Percentiles rank a stretch among this genome's conserved stretches.
These are phyloP conservation scores for Aspergillus conjunctus DNA, from an alignment of 495 filamentous ascomycete genomes.

Conservation along the genomic window DNA sequence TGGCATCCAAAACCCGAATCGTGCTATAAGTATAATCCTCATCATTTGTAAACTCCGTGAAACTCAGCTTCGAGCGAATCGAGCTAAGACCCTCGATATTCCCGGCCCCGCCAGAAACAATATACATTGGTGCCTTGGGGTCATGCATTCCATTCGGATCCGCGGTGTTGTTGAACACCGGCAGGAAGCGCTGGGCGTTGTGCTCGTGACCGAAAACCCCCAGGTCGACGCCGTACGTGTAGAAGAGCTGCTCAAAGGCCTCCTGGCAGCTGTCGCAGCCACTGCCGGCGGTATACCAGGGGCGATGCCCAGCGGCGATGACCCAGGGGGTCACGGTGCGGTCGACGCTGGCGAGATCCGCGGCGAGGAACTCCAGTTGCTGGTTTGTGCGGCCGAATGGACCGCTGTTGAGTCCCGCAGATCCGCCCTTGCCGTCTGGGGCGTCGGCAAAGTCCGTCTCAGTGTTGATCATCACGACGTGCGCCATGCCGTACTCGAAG, in stretches of 20 bases:
- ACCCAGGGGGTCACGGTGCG: constrained; percentile 58
- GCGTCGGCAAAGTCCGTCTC: constrained; percentile 56
- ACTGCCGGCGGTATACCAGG: constrained; percentile 54
- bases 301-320: constrained; percentile 60
- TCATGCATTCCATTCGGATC: constrained; percentile 52
- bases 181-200: constrained; percentile 53
- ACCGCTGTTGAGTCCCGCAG: constrained; percentile 48
- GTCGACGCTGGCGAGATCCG: constrained; percentile 53
- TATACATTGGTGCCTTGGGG: constrained; percentile 59
- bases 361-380: constrained; percentile 45
- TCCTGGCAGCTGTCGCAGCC: constrained; percentile 55
- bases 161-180: constrained; percentile 45
- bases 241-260: constrained; percentile 60
- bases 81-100: constrained; percentile 48
- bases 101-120: constrained; percentile 50
- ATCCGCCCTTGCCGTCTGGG: constrained; percentile 48
- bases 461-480: constrained; percentile 59
- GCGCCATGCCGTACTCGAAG: constrained; percentile 63
- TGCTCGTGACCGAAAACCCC: constrained; percentile 65
- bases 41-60: constrained; percentile 57
- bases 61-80: constrained; percentile 44
- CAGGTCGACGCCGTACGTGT: constrained; percentile 62
- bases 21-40: constrained; percentile 57
- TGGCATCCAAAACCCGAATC: constrained; percentile 36
- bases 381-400: constrained; percentile 49